Percentiles rank a stretch among this genome's conserved stretches.
Conservation (phyloP, 2,329 filamentous ascomycete species). For the Teratosphaeria destructans region DNA sequence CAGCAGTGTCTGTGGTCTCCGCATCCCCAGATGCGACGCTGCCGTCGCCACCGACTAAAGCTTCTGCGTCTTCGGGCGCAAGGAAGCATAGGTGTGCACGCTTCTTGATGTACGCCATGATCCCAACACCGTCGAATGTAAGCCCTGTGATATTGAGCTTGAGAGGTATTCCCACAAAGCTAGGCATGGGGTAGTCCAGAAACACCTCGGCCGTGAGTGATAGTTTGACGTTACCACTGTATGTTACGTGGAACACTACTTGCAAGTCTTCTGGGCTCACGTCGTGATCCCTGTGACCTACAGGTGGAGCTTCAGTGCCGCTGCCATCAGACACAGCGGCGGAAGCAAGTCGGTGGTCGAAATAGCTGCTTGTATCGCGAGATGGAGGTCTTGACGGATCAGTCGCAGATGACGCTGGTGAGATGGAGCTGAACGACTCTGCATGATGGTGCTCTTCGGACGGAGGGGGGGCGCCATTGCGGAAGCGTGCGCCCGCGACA, state of each 20-base stretch:
- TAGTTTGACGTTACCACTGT: constrained; percentile 76
- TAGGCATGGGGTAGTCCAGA: constrained; percentile 96
- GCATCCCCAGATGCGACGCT: constrained; percentile 21
- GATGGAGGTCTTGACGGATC: constrained; percentile 36
- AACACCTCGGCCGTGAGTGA: constrained; percentile 90
- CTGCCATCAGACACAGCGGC: constrained; percentile 13
- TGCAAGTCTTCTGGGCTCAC: constrained; percentile 79
- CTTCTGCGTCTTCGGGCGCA: constrained; percentile 78
- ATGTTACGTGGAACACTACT: constrained; percentile 81
- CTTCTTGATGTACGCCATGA: constrained; percentile 82
- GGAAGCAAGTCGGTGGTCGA: constrained; percentile 12
- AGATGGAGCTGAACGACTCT: constrained; percentile 36
- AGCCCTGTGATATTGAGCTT: constrained; percentile 91
- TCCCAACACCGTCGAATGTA: constrained; percentile 88
- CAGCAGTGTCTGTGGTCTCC: constrained; percentile 3
- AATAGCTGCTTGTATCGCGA: constrained; percentile 20
- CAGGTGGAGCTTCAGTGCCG: constrained; percentile 13
- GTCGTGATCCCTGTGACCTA: constrained; percentile 48
- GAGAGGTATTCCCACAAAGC: constrained; percentile 89
- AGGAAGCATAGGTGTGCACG: constrained; percentile 90
- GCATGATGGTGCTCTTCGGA: constrained; percentile 20
- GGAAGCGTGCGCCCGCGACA: constrained; percentile 60
- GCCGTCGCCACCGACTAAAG: constrained; percentile 41
- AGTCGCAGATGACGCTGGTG: constrained; percentile 36
- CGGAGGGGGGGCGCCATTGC: constrained; percentile 30